These are phyloP conservation scores for Coelastrella sp. DNA, from an alignment of 139 green algal genomes.

Conservation along the genomic window DNA sequence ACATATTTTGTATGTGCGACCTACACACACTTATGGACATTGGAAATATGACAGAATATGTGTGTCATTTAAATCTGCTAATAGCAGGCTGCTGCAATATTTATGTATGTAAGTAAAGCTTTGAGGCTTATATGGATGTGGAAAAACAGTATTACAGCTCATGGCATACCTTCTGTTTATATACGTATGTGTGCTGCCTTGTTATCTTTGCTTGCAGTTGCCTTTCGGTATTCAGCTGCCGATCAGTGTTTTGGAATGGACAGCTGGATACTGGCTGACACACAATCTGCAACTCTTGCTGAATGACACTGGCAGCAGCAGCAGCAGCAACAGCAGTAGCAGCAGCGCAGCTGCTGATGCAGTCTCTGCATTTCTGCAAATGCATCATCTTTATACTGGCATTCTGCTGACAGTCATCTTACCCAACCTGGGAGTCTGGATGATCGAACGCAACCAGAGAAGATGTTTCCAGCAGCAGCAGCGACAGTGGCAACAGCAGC, in stretches of 20 bases:
- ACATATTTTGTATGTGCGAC: too few species aligned
- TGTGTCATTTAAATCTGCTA: too few species aligned
- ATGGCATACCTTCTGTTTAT: too few species aligned
- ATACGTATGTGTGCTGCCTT: neutral
- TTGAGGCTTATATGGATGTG: too few species aligned
- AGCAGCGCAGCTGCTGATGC: too few species aligned
- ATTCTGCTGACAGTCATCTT: neutral
- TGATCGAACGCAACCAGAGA: neutral
- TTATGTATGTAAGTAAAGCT: too few species aligned
- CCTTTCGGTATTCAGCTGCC: neutral
- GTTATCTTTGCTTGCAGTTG: slow-evolving; percentile 2
- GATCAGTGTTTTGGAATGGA: neutral
- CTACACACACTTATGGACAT: too few species aligned
- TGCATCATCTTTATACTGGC: neutral
- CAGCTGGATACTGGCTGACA: neutral
- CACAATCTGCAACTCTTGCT: neutral
- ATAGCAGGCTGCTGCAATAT: too few species aligned
- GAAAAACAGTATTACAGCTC: too few species aligned
- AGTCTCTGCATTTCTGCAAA: neutral
- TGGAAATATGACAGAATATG: too few species aligned
- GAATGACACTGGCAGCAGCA: neutral
- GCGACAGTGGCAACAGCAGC: neutral
- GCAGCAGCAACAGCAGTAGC: neutral
- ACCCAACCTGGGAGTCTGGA: neutral
- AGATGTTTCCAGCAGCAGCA: neutral